Base-by-base conservation (phyloP, 305 asterid genomes). In the Solanum aculeatissimum region DNA sequence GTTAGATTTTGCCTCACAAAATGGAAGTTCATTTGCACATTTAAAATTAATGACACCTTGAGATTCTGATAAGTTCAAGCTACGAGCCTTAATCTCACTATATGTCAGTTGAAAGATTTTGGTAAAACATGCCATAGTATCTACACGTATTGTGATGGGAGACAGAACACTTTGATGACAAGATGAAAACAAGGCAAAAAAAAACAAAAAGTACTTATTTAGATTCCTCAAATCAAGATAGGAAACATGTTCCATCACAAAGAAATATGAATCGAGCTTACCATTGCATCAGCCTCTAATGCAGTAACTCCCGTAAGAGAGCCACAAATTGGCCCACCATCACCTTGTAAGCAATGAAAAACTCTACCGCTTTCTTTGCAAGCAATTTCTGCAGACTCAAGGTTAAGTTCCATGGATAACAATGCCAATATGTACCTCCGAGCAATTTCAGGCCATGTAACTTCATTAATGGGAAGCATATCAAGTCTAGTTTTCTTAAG, bases 371-470 rank as follows among this genome's bases (percentile, higher is more conserved):
- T 93, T 90, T 94, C 99, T 82, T 95, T 96, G 92, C 87, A 89
- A 82, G 94, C 94, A 87, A 92, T 89, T 85, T 97, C 99, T 27
- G 93, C 69, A 57, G 97, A 93, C 71, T 97, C 99, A 88, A 92
- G 97, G 89, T 91, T 92, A 83, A 97, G 94, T 66, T 93, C 97
- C 99, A 93, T 93, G 57, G 97, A 88, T 66, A 93, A 85, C 74
- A 94, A 92, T 42, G 98, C 97, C 85, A 93, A 85, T 85, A 93
- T 92, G 85, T 92, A 95, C 86, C 99, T 92, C 87, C 99, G 92
- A 78, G 98, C 94, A 80, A 97, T 89, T 93, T 97, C 99, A 77
- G 93, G 99, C 99, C 99, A 97, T 4, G 99, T 95, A 85, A 97
- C 90, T 87, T 89, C 97, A 91, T 97, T 97, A 25, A 97, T 87